Evolutionary conservation across 2,329 filamentous ascomycete genomes (phyloP).

Genomic region (Ceratocystiopsis minuta): DNA sequence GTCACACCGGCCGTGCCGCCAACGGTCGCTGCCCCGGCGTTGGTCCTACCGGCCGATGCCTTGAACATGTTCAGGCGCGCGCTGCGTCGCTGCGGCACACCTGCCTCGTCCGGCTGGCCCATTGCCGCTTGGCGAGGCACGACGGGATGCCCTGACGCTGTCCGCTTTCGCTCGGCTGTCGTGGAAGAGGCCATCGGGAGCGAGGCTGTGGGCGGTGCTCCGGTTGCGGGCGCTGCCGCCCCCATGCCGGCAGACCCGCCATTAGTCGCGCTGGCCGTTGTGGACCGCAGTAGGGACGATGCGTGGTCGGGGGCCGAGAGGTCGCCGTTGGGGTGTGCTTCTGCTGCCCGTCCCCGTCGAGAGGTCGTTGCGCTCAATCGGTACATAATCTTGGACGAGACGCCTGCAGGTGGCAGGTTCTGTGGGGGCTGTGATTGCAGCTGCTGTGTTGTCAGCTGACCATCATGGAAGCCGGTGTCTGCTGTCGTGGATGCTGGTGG

Average conservation of each 20-base stretch:
- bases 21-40: slow-evolving; percentile 17
- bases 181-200: slow-evolving; percentile 16
- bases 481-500: slow-evolving; percentile 25
- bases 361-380: slow-evolving; percentile 24
- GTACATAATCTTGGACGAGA: slow-evolving; percentile 47
- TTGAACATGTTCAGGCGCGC: slow-evolving; percentile 53
- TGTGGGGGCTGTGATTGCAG: background rate
- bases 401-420: background rate
- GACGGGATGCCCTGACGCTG: slow-evolving; percentile 67
- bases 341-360: too few relatives aligned
- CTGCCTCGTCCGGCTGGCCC: slow-evolving; percentile 45
- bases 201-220: slow-evolving; percentile 12
- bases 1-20: slow-evolving; percentile 9
- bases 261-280: slow-evolving; percentile 5
- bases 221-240: background rate
- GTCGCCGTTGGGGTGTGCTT: background rate
- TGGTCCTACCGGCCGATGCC: slow-evolving; percentile 47
- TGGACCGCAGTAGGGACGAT: slow-evolving; percentile 18
- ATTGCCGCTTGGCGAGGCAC: slow-evolving; percentile 33
- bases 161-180: slow-evolving; percentile 61
- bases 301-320: slow-evolving; percentile 21
- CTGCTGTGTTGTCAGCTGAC: background rate
- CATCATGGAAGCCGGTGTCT: slow-evolving; percentile 34
- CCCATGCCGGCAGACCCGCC: background rate
- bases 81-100: slow-evolving; percentile 49